Base-by-base conservation (phyloP, 495 filamentous ascomycete species). In the Delitschia confertaspora region DNA sequence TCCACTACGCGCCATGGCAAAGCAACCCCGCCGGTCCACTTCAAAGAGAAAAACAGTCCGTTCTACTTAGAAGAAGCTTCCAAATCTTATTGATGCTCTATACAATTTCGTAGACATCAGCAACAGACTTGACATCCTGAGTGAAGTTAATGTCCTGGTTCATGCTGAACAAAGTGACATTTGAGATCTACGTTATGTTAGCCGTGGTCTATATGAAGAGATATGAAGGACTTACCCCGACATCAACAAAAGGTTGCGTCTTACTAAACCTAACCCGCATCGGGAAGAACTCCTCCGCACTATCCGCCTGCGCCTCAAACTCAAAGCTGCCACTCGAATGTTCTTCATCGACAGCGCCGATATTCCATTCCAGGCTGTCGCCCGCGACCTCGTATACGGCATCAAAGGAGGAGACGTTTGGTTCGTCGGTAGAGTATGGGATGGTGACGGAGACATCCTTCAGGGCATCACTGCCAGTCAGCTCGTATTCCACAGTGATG, bases 231-330 rank as follows among this genome's bases (percentile, higher is more conserved):
- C 79, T 76, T 71, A 88, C 89, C 71, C 93, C 85, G 43, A 95
- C 83, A 56, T 91, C 84, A 23, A 95, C 76, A 60, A 89, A 88
- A 17, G 89, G 89, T 38, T 70, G 77, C 29, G 79, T 73, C 69
- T 93, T 94, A 24, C 82, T 78, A 68, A 96, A 96, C 20, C 76
- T 77, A 22, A 95, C 83, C 33, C 73, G 79, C 88, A 96, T 95
- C 1, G 89, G 89, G 79, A 96, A 96, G 67, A 95, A 95, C 47
- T 93, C 87, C 40, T 80, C 77, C 62, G 95, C 89, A 41, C 78
- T 76, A 34, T 79, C 77, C 21, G 85, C 85, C 55, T 82, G 78
- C 11, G 86, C 83, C 65, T 95, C 89, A 47, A 95, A 95, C 60
- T 95, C 89, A 55, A 96, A 96, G 22, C 80, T 78, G 14, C 89